Base-by-base conservation (phyloP, 2,329 filamentous ascomycete species). In the Fusarium sp. region DNA sequence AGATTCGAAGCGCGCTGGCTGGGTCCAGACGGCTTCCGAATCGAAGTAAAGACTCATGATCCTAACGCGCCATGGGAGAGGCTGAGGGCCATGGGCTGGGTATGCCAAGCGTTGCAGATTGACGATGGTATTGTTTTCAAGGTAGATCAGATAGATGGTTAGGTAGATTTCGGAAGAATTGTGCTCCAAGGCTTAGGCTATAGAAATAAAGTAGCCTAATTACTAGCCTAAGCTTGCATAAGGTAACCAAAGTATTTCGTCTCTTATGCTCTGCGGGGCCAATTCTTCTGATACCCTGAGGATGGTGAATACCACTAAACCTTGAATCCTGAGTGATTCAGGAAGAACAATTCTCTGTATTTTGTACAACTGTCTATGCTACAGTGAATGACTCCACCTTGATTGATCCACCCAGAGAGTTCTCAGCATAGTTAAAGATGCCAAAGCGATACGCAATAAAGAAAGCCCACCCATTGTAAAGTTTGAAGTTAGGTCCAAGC, bases 361-460 rank as follows among this genome's bases (percentile, higher is more conserved):
- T 9, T 3, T 4, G 1, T 6, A 2, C 16, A 23, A 6, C 9
- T 4, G 5, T 6, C 6, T 45, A 68, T 14, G 65, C 66, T 19
- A 63, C 68, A 34, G 54, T 65, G n/a, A 70, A 70, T 16, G 68
- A 70, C 18, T 67, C 56, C 5, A 71, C 67, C 13, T 54, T 65
- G 34, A 70, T 54, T 21, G 57, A 70, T 6, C 84, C 84, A 0
- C 83, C 83, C 7, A 84, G 67, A 0, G 70, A 73, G 41, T 76
- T 78, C 6, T 84, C 85, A 0, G 83, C 84, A 74, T 79, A 84
- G 68, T 85, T 86, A 66, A 86, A 86, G 18, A 85, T 81, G 0
- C 80, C 84, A 66, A 77, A 86, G 1, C 84, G 77, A 61, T 85
- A 85, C 0, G 82, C 84, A 61, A 83, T 80, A 52, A 85, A 86